Conservation (phyloP, 257 asterid species). For the Solanum piurae region DNA sequence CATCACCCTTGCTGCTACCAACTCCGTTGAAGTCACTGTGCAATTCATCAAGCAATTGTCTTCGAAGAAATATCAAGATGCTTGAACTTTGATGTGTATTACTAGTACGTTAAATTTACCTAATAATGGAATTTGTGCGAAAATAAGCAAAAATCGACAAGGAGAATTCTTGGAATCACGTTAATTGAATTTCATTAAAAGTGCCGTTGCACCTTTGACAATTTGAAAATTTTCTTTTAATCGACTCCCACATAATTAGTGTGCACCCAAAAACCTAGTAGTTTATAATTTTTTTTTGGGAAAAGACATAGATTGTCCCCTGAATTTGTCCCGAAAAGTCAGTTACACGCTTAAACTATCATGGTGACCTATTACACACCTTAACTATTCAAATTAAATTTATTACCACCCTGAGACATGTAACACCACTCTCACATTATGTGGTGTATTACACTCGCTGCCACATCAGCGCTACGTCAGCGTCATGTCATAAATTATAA, state of each 20-base stretch:
- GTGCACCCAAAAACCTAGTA: not conserved
- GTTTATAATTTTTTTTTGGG: no score
- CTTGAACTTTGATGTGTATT: not conserved
- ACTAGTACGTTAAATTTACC: not conserved
- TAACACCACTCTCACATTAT: no score
- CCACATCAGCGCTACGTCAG: no score
- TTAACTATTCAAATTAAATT: no score
- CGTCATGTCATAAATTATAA: no score
- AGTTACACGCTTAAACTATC: no score
- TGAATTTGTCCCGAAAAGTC: no score
- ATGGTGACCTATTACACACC: no score
- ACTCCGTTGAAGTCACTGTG: slow-evolving; percentile 31
- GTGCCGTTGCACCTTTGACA: not conserved
- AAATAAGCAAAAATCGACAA: not conserved
- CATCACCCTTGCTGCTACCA: slow-evolving; percentile 29
- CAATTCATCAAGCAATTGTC: slow-evolving; percentile 23
- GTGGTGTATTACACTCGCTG: no score
- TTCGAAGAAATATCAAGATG: not conserved
- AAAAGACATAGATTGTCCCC: no score
- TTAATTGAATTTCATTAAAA: not conserved
- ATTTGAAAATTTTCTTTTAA: no score
- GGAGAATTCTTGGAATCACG: not conserved
- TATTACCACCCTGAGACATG: no score
- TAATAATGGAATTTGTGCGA: not conserved
- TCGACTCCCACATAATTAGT: not conserved